phyloP scores from a whole-genome alignment of 176 grass and related monocot species.

The Avena eriantha region DNA sequence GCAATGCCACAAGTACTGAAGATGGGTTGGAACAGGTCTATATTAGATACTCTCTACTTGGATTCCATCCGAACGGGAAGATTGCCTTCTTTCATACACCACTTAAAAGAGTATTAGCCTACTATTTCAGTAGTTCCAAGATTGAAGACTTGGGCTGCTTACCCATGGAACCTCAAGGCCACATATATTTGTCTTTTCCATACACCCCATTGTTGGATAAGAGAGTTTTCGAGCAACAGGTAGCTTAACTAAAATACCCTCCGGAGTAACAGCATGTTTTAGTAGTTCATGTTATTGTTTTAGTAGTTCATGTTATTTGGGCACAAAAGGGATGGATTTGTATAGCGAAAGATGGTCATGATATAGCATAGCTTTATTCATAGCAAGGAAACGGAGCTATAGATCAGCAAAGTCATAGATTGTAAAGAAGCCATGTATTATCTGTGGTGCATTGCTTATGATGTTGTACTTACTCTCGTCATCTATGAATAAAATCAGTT shows the following conservation, averaged over 20 bases:
- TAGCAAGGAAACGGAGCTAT: too few species aligned
- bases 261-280: not conserved
- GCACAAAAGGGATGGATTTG: not conserved
- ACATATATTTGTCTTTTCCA: not conserved
- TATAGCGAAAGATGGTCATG: not conserved
- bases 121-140: not conserved
- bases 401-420: not conserved
- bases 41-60: too few species aligned
- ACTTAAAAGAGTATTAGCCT: not conserved
- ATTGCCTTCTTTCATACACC: not conserved
- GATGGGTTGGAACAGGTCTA: too few species aligned
- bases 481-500: not conserved
- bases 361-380: too few species aligned
- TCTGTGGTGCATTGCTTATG: not conserved
- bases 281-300: not conserved
- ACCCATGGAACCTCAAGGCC: too few species aligned
- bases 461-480: not conserved
- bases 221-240: not conserved
- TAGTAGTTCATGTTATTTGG: not conserved
- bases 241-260: not conserved
- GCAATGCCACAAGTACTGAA: too few species aligned
- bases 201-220: not conserved
- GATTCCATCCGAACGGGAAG: too few species aligned
- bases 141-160: constrained; percentile 20
- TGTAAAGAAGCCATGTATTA: not conserved